phyloP scores from a whole-genome alignment of 1,284 basidiomycete genomes.

The Puccinia triticina region DNA sequence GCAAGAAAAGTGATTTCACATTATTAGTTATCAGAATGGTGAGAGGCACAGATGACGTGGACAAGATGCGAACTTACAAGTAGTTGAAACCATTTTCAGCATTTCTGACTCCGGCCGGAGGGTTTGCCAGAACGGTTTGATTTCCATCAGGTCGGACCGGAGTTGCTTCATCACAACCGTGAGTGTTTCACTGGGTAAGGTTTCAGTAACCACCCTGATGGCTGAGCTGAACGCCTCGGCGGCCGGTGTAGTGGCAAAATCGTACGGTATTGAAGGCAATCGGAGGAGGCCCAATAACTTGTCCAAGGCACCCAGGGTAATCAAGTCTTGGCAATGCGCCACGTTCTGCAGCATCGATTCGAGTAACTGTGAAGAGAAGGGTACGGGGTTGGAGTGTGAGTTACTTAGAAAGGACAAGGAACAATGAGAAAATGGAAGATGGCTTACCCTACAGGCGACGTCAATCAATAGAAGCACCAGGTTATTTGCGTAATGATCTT shows the following conservation, averaged over 20 bases:
- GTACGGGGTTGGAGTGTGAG: not conserved
- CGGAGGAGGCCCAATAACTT: constrained; percentile 76
- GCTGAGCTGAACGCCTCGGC: constrained; percentile 84
- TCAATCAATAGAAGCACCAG: constrained; percentile 67
- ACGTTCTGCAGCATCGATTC: constrained; percentile 90
- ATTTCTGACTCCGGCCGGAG: constrained; percentile 68
- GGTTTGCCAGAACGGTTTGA: constrained; percentile 72
- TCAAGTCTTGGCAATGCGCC: constrained; percentile 85
- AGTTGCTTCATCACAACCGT: constrained; percentile 74
- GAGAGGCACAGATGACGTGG: not conserved
- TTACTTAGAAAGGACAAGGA: not conserved
- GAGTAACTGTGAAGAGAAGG: constrained; percentile 69
- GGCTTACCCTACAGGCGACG: constrained; percentile 51
- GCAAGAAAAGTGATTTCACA: not conserved
- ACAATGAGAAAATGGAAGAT: constrained; percentile 5
- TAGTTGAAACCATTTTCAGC: constrained; percentile 67
- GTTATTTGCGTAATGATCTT: constrained; percentile 65
- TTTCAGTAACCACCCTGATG: constrained; percentile 83
- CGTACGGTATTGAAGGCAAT: constrained; percentile 84
- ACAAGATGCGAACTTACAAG: constrained; percentile 61
- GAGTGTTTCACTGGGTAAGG: constrained; percentile 76
- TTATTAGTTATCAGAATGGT: constrained; percentile 51
- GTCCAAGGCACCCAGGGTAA: constrained; percentile 75
- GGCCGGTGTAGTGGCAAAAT: constrained; percentile 79
- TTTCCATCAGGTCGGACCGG: constrained; percentile 71